Base-by-base conservation (phyloP, 768 basidiomycete species). In the Auriscalpium vulgare region DNA sequence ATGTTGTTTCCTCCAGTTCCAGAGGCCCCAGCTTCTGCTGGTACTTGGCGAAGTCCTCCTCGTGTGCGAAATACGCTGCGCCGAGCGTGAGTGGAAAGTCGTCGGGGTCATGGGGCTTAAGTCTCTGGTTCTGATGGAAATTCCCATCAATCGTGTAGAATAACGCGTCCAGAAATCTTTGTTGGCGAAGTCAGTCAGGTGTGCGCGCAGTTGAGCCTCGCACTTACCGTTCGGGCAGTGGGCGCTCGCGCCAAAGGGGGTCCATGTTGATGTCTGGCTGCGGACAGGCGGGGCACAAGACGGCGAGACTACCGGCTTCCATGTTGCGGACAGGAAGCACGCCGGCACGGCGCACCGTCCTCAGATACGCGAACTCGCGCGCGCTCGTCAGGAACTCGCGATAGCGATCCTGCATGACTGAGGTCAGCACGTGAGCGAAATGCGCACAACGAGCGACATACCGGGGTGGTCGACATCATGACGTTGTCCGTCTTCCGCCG, bases 1-100 rank as follows among this genome's bases (percentile, higher is more conserved):
- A 43, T 13, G 40, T 43, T 6, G 40, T 14, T 2, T 53, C 62
- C 58, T 63, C 56, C 10, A 17, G 43, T n/a, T 48, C 37, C 17
- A 47, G 16, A 7, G 38, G 55, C n/a, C 46, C 47, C 10, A 58
- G 38, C 23, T 17, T 29, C 10, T 37, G 16, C 4, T 45, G 40
- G 45, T 51, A 60, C 34, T 8, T 21, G 17, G 29, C 34, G 8
- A 49, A 49, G 13, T 21, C 17, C 8, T 19, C 47, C 14, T 14
- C 17, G 47, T 49, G 14, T 2, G 29, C 47, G 47, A 49, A 49
- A 21, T 49, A 49, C 8, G 19, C 29, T 7, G 47, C 47, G 8
- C 47, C 47, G 19, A 21, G 47, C 17, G 47, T 49, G 17, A 49
- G 47, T 2, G 47, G 19, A 14, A 49, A 49, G 47, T 49, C 47